Evolutionary conservation across 2,329 filamentous ascomycete species (phyloP), one percentile per base, ranked within the genome.

Genomic region (Phialophora macrospora): DNA sequence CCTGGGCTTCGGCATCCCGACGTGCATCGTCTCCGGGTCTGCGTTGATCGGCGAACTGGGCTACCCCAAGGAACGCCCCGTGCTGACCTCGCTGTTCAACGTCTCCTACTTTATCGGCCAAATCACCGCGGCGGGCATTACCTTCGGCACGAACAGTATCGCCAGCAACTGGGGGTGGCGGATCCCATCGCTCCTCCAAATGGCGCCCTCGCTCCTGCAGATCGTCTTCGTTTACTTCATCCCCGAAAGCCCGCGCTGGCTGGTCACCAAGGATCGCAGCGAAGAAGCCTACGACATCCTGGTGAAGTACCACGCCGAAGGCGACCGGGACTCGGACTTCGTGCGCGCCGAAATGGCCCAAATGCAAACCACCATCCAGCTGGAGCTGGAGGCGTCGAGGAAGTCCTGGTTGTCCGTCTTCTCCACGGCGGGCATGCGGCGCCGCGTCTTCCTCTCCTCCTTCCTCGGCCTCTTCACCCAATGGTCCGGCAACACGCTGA

Each of bases 21-120:
- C 85, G 69, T 83, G 82, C 65, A 87, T 87, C 66, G 83, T 87
- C 38, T 82, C 84, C 1, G 85, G 83, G 4, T 84, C 85, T 0
- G 80, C 83, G 38, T 75, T 88, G 57, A 84, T 88, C 30, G 85
- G 85, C 75, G 86, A 88, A 72, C 77, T 88, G 28, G 85, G 81
- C 1, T 83, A 88, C 71, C 86, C 86, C 2, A 87, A 86, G 72
- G 85, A 88, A 74, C 83, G 86, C 67, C 79, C 85, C 0, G 78
- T 84, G n/a, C 70, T 88, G 60, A 88, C 85, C 0, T 86, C 84
- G 6, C 76, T 87, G 1, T 88, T 88, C 79, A 88, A 88, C 71
- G 82, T 84, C 0, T 85, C 82, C 1, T 86, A 84, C 73, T 87
- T 84, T 66, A 76, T 86, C 64, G 84, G 63, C 28, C 63, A 66